A percentile compares a stretch with the other conserved stretches of the same genome.
Evolutionary conservation across 495 filamentous ascomycete genomes (phyloP).

Genomic region (Tuber borchii): DNA sequence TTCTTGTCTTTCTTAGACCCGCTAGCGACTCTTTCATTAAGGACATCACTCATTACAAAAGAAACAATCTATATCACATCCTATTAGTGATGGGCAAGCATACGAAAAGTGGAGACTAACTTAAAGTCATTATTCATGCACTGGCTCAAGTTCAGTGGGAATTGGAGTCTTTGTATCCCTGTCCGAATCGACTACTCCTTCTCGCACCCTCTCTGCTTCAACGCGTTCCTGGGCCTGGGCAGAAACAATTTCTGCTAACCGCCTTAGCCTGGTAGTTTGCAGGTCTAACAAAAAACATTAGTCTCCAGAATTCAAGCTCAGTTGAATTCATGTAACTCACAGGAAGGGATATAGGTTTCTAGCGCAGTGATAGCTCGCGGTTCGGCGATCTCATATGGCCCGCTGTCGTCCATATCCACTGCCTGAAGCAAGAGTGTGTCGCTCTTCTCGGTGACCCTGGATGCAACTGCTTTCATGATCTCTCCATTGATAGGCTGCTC

Average conservation of each 20-base stretch:
- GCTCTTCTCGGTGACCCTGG: conserved; percentile 94
- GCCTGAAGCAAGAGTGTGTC: conserved; percentile 87
- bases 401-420: conserved; percentile 98
- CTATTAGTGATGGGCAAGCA: conserved; percentile 2
- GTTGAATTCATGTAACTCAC: conserved; percentile 33
- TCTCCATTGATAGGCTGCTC: conserved; percentile 99
- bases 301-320: conserved; percentile 45
- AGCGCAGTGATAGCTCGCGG: conserved; percentile 90
- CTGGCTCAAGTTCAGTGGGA: conserved; percentile 26
- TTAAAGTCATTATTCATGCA: conserved; percentile 31
- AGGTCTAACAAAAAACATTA: conserved; percentile 50
- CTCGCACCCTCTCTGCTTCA: conserved; percentile 26
- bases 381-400: conserved; percentile 98
- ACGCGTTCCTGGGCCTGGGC: conserved; percentile 59
- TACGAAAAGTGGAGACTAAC: not conserved
- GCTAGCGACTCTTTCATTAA: conserved; percentile 26
- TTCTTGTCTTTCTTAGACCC: conserved; percentile 27
- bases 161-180: conserved; percentile 9
- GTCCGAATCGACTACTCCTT: conserved; percentile 11
- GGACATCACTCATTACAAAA: conserved; percentile 33
- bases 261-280: conserved; percentile 88
- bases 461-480: conserved; percentile 99
- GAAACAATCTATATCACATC: conserved; percentile 11
- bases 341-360: conserved; percentile 96
- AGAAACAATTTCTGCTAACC: conserved; percentile 93